These are phyloP conservation scores for Aureobasidium sp. DNA, from an alignment of 2,329 filamentous ascomycete genomes.

Conservation along the genomic window DNA sequence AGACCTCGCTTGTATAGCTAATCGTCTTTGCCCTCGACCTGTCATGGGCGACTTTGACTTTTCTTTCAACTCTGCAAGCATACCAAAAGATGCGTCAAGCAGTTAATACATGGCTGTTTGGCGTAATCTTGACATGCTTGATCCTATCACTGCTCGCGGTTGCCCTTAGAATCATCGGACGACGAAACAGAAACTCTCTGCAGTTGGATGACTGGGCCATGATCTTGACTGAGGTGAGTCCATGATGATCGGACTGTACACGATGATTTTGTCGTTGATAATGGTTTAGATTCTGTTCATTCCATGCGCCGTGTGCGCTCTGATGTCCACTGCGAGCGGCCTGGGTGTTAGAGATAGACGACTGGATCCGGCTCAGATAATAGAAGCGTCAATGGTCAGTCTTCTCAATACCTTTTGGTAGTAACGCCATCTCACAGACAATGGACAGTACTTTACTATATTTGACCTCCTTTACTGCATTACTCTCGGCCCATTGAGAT, in stretches of 20 bases:
- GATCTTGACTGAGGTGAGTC: background rate
- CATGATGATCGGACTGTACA: no score
- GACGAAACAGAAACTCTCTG: background rate
- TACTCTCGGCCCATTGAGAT: background rate
- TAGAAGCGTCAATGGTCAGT: background rate
- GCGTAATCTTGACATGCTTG: background rate
- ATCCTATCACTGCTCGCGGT: background rate
- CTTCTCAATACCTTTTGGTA: background rate
- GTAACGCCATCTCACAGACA: background rate
- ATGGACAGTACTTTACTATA: background rate
- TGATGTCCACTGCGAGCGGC: background rate
- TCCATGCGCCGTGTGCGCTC: background rate
- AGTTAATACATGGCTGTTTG: background rate
- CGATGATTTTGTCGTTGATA: background rate
- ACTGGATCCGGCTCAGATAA: background rate
- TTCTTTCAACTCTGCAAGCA: background rate
- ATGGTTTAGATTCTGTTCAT: background rate
- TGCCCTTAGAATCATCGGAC: background rate
- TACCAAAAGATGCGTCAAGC: background rate
- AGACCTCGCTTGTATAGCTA: background rate
- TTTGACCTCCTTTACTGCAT: slow-evolving; percentile 2
- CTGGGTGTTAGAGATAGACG: background rate
- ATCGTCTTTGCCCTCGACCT: background rate
- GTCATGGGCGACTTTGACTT: background rate
- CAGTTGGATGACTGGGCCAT: background rate